Evolutionary conservation across 768 basidiomycete species (phyloP), one percentile per base, ranked within the genome.

Genomic region (Lentinula aciculospora): DNA sequence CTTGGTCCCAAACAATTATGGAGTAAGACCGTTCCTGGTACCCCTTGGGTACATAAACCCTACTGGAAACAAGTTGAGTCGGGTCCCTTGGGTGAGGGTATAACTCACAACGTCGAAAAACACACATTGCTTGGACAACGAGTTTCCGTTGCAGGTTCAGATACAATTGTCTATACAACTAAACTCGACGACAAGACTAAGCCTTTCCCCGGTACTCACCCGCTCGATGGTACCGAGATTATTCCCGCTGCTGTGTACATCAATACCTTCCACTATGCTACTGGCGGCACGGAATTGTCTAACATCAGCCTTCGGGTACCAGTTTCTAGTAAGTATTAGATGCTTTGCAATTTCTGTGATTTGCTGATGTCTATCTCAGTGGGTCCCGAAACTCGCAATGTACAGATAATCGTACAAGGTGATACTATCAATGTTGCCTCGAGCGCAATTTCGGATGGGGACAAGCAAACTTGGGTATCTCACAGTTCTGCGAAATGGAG

Each of bases 201-300:
- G n/a, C 49, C 49, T 36, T 50, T 50, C n/a, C 49, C 49, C 25
- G 49, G 49, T 21, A 50, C 49, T 34, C 49, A 50, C 32, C 49
- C 32, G 19, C 32, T 50, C 19, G 29, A 50, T 50, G 49, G 49
- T 0, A 50, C 49, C 5, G 49, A 50, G 32, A 50, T 50, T 23
- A 50, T 50, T 12, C 49, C 49, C 10, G 49, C 49, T 13, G 32
- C 49, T 36, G 49, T 50, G 7, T 50, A 50, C 21, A 50, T 50
- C 49, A 50, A 50, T 23, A 50, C 49, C 19, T 50, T 50, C 49
- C 32, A 50, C 28, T 34, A 50, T 29, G 49, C 49, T 2, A 50
- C 49, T 50, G 49, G 49, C 8, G 49, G 31, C 4, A 50, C 49
- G 28, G 49, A 50, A 19, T 21, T 50, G n/a, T 50, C 49, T 13